Conservation (phyloP, 208 protist genomes). For the Leishmania amazonensis region DNA sequence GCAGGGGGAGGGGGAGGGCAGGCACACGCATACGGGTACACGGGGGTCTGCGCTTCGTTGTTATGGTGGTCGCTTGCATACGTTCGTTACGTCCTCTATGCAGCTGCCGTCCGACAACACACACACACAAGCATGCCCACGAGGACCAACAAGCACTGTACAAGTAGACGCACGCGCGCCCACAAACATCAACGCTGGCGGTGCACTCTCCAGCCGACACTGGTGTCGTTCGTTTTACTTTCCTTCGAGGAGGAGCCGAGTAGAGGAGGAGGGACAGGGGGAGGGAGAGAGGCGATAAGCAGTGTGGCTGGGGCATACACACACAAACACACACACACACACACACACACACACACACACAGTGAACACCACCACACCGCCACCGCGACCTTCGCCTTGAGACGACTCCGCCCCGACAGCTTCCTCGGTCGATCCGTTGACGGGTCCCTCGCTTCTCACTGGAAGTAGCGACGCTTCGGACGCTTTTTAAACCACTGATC, state of each 20-base stretch:
- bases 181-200: background rate
- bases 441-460: slow-evolving; percentile 10
- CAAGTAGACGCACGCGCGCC: background rate
- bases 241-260: background rate
- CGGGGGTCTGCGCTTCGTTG: background rate
- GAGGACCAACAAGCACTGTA: background rate
- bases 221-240: background rate
- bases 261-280: background rate
- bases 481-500: slow-evolving; percentile 49
- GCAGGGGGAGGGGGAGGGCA: background rate
- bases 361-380: background rate
- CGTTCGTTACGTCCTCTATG: slow-evolving; percentile 1
- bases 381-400: background rate
- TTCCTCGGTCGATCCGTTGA: background rate
- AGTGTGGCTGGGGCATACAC: background rate
- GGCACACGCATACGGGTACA: background rate
- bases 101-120: background rate
- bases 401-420: background rate
- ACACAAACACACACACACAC: background rate
- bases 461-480: slow-evolving; percentile 46
- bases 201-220: background rate
- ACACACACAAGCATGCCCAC: background rate
- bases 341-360: background rate
- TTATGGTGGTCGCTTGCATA: background rate
- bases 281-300: background rate